phyloP scores from a whole-genome alignment of 352 stramenopile genomes.

The Albugo candida region DNA sequence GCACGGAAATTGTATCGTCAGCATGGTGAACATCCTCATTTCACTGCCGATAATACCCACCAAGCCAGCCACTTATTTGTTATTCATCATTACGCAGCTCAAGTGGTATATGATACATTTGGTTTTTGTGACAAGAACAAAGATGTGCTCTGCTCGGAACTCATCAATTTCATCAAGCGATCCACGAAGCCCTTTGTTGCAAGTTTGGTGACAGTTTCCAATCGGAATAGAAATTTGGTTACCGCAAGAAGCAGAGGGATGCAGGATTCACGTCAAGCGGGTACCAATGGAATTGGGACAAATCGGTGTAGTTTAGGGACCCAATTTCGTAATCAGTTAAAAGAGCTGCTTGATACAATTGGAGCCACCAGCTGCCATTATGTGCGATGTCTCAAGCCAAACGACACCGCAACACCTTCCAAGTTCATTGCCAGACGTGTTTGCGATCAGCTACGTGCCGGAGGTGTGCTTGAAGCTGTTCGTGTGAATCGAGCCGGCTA shows the following conservation, averaged over 20 bases:
- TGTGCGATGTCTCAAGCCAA: conserved; percentile 97
- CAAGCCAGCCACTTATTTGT: conserved; percentile 66
- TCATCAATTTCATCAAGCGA: conserved; percentile 49
- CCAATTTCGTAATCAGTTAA: conserved; percentile 87
- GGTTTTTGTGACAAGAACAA: conserved; percentile 95
- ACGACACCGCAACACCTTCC: conserved; percentile 83
- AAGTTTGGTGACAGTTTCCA: conserved; percentile 20
- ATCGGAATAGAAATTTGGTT: not conserved
- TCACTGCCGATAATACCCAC: conserved; percentile 55
- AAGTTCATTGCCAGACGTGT: conserved; percentile 79
- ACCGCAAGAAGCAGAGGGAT: conserved; percentile 4
- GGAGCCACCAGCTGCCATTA: conserved; percentile 92
- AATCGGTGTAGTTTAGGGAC: conserved; percentile 46
- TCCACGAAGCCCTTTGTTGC: conserved; percentile 55
- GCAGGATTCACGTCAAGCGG: conserved; percentile 12
- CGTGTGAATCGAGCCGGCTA: conserved; percentile 95
- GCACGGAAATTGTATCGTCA: conserved; percentile 60
- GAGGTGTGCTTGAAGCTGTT: conserved; percentile 98
- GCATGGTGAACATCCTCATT: conserved; percentile 44
- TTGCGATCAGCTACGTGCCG: conserved; percentile 93
- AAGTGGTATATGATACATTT: conserved; percentile 85
- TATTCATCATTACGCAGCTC: conserved; percentile 84
- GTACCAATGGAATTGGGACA: conserved; percentile 3
- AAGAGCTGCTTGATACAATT: conserved; percentile 84
- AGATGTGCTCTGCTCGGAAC: conserved; percentile 77